Base-by-base conservation (phyloP, 1,284 basidiomycete species). In the Ganoderma lingzhi region DNA sequence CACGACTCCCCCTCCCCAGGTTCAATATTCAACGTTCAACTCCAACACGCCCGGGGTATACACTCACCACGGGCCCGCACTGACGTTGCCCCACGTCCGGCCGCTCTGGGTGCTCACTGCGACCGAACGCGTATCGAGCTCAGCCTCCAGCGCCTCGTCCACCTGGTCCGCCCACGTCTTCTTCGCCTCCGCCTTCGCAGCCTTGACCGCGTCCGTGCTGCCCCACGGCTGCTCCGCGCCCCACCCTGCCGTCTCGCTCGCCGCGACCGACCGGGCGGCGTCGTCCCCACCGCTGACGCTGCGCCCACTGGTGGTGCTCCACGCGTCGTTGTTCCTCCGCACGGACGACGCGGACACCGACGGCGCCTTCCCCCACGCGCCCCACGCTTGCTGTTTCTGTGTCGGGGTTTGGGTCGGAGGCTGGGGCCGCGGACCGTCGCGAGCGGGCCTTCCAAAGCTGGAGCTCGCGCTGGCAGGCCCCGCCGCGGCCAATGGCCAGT, bases 11-110 rank as follows among this genome's bases (percentile, higher is more conserved):
- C 39, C 39, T 6, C 2, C 39, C 39, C 39, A 23, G 23, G 23
- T 23, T 23, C 23, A 23, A 23, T 1, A 23, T 23, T 23, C 23
- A 23, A 23, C 23, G 23, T 23, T 23, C 23, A n/a, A 48, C 48
- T 53, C 14, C 48, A 51, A 51, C n/a, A 28, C 3, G n/a, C 23
- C 19, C 30, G 14, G 17, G 30, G 17, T 32, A 32, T 35, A 17
- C 19, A 66, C 58, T 71, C 60, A 71, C 74, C 71, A 72, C n/a
- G 73, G 73, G n/a, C 74, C 74, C 4, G 63, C 65, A 5, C 73
- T 73, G 37, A 73, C 53, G 48, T 63, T 69, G 39, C 70, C 74
- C 75, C 75, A 76, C 30, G 68, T 63, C 48, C 35, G 23, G 17
- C 63, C 66, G 66, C 68, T 68, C 32, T 30, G 65, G 48, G 71